A percentile compares a stretch with the other conserved stretches of the same genome.
These are phyloP conservation scores for Fusarium pseudonygamai DNA, from an alignment of 2,329 filamentous ascomycete species.

Conservation along the genomic window DNA sequence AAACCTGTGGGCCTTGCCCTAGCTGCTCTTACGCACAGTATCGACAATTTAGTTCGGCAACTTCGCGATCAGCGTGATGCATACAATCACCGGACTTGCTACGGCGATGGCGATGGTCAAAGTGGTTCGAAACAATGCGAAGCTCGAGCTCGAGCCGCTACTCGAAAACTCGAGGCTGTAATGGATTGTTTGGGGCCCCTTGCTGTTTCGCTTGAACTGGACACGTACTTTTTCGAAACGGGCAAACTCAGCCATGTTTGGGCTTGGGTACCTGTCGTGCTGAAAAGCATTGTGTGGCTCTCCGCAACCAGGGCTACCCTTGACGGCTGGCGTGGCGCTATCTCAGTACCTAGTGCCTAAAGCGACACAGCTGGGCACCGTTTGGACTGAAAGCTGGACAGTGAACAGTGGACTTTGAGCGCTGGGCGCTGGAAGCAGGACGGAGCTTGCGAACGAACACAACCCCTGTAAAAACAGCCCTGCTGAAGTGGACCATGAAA, in stretches of 20 bases:
- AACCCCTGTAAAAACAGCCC: conserved; percentile 39
- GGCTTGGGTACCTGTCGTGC: conserved; percentile 34
- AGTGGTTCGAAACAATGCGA: conserved; percentile 21
- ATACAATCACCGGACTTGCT: conserved; percentile 11
- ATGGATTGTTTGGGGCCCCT: conserved; percentile 19
- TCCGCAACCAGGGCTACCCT: conserved; percentile 37
- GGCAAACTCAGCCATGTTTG: conserved; percentile 31
- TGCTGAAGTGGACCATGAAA: conserved; percentile 43
- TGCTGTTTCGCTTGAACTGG: conserved; percentile 11
- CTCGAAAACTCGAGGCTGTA: conserved; percentile 15
- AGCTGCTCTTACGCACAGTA: conserved; percentile 38
- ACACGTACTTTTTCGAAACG: conserved; percentile 35
- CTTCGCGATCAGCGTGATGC: conserved; percentile 18
- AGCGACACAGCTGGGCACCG: conserved; percentile 29
- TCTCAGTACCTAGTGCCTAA: conserved; percentile 29
- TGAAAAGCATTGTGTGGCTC: conserved; percentile 38
- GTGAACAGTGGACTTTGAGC: conserved; percentile 14
- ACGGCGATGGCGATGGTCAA: conserved; percentile 24
- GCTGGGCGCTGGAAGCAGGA: conserved; percentile 41
- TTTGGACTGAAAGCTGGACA: conserved; percentile 30
- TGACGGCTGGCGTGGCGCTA: conserved; percentile 39
- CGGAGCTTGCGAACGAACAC: conserved; percentile 35
- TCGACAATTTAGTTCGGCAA: conserved; percentile 20
- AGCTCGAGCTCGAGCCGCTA: not conserved
- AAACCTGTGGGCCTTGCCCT: conserved; percentile 40